Base-by-base conservation (phyloP, 805 yeast genomes). In the Kuraishia piskuri region DNA sequence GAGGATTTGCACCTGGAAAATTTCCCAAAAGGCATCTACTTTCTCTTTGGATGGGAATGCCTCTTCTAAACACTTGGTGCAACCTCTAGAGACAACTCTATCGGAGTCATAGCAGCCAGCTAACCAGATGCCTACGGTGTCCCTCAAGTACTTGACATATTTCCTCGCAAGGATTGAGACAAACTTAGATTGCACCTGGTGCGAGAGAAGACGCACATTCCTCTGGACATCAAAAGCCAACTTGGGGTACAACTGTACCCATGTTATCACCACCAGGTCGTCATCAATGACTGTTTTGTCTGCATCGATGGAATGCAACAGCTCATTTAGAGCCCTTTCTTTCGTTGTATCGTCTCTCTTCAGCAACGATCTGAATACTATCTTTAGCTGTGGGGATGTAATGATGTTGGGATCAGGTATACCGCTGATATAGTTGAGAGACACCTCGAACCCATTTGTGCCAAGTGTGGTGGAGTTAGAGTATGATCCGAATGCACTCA, bases 301-400 rank as follows among this genome's bases (percentile, higher is more conserved):
- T 14, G 60, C 4, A 49, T 61, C 63, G 2, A 79, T 56, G 26
- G 68, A 61, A 2, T 65, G 60, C 2, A 73, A 60, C 26, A 86
- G 63, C 46, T 87, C 95, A 5, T 58, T 63, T 23, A 90, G 70
- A 1, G 94, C 90, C 63, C 85, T 88, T 59, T 89, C 96, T 62
- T 84, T 87, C 0, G 98, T 92, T n/a, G 82, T 83, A 6, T 84
- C 78, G 61, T 90, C 96, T 62, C 86, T 80, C 67, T 90, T 91
- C 64, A 86, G 64, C 50, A 91, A 67, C 9, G 87, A 80, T 63
- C 87, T 90, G 72, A 90, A 86, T n/a, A 83, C 72, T 10, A 90
- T 71, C 47, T 78, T 77, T 53, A 86, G 66, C 10, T 71, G 69
- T 17, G 69, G 57, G 1, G 85, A 73, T 10, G 69, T 55, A 5